A percentile compares a stretch with the other conserved stretches of the same genome.
Evolutionary conservation across 2,329 filamentous ascomycete species (phyloP).

Genomic region (Monosporascus sp.): DNA sequence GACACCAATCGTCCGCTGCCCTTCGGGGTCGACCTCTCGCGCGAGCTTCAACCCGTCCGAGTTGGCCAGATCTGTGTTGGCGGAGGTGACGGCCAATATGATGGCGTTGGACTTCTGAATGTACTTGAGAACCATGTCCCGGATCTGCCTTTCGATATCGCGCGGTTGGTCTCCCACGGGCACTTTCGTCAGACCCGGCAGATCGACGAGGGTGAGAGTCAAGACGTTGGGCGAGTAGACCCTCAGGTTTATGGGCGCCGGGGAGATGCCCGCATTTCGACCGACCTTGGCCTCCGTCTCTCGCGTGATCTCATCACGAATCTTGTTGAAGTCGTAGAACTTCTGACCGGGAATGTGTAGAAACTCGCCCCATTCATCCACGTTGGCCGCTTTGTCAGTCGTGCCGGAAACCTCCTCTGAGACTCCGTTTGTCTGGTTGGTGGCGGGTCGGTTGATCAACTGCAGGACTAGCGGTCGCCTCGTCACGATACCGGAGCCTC

Average conservation of each 20-base stretch:
- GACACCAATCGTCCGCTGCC: conserved; percentile 96
- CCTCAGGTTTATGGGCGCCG: conserved; percentile 92
- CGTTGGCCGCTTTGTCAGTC: conserved; percentile 81
- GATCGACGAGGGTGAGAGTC: conserved; percentile 90
- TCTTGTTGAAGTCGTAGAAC: conserved; percentile 97
- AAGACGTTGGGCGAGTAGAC: conserved; percentile 99
- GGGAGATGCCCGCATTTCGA: conserved; percentile 92
- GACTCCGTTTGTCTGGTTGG: conserved; percentile 65
- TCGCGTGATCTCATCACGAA: conserved; percentile 92
- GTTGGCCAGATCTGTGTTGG: conserved; percentile 97
- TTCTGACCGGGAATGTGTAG: conserved; percentile 96
- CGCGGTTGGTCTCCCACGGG: conserved; percentile 93
- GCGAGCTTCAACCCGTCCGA: conserved; percentile 96
- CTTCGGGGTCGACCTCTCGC: conserved; percentile 93
- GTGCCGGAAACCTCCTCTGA: conserved; percentile 60
- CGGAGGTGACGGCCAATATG: conserved; percentile 90
- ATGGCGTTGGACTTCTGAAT: conserved; percentile 98
- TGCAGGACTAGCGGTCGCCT: conserved; percentile 93
- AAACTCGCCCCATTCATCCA: conserved; percentile 98
- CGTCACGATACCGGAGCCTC: conserved; percentile 96
- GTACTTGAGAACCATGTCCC: conserved; percentile 97
- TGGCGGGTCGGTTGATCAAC: conserved; percentile 82
- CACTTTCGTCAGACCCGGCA: conserved; percentile 94
- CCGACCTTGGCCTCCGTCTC: conserved; percentile 97
- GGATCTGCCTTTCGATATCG: conserved; percentile 95